phyloP scores from a whole-genome alignment of 768 basidiomycete species.

The Mycena maculata region DNA sequence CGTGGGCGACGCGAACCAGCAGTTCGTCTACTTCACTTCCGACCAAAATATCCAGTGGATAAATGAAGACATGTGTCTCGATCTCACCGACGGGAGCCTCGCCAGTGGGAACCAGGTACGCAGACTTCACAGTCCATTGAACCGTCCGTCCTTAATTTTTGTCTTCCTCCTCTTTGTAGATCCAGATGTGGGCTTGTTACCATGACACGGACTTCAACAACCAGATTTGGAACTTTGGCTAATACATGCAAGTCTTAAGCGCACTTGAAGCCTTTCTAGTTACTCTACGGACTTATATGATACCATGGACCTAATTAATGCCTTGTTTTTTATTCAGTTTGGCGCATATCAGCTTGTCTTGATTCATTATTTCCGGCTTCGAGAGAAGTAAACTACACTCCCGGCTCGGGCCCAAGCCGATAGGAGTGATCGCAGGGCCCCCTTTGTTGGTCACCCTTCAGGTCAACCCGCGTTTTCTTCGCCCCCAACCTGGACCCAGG shows the following conservation, averaged over 20 bases:
- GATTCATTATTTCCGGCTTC: no score
- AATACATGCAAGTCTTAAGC: background rate
- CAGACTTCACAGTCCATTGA: background rate
- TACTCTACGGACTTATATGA: background rate
- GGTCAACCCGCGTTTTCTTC: no score
- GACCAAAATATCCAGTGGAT: background rate
- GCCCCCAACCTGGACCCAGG: no score
- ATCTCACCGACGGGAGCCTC: background rate
- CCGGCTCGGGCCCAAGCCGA: no score
- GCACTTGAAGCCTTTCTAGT: background rate
- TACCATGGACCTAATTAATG: background rate
- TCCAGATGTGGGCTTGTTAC: background rate
- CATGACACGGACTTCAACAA: background rate
- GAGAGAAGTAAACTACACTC: no score
- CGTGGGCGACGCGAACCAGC: background rate
- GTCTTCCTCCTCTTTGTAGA: background rate
- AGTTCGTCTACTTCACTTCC: background rate
- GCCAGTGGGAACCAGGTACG: background rate
- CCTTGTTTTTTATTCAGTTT: background rate
- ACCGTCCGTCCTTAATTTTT: background rate
- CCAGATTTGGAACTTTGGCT: background rate
- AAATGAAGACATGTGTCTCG: no score
- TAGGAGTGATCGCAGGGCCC: no score
- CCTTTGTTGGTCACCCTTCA: no score
- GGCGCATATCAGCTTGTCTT: background rate